Evolutionary conservation across 2,329 filamentous ascomycete species (phyloP), one percentile per base, ranked within the genome.

Genomic region (Ophiocordyceps camponoti-floridani): DNA sequence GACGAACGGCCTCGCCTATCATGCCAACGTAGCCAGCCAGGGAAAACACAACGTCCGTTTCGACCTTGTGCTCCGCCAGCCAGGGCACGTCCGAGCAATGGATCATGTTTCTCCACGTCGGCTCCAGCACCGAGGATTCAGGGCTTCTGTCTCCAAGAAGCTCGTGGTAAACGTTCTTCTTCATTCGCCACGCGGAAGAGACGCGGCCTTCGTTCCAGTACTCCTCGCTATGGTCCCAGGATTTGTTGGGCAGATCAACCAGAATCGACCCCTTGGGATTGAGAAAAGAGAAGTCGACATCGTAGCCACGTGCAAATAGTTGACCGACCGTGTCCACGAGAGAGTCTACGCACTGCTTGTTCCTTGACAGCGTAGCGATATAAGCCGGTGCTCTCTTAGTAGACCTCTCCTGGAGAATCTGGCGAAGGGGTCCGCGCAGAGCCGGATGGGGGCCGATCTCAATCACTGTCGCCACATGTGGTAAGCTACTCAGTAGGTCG

Each of bases 11-110:
- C 48, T 69, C 66, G 1, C 62, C 59, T 2, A 58, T 62, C 56
- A 70, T 66, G 8, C 58, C 54, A 1, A 69, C 47, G 46, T 65
- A 70, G 0, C 56, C 65, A 1, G 67, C 62, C 14, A 49, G 58
- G 0, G 68, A 68, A 30, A 69, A 65, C 0, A 72, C 52, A 6
- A 64, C 51, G 13, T 65, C 52, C 0, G 53, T 52, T 9, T 59
- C 54, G 6, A 72, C 46, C 43, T 57, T 57, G 49, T 74, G 67
- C 42, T 69, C 64, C 0, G 47, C 44, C 2, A 72, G 46, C 70
- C 69, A 73, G 0, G 63, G 57, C 0, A 62, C 48, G 30, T 70
- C 58, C 1, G 55, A 52, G 1, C 62, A 47, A 3, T 55, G 51
- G 0, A 71, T 47, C 2, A 65, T 41, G 28, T 66, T 66, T 10